Evolutionary conservation across 192 early-diverging fungal species (phyloP), one percentile per base, ranked within the genome.

Genomic region (Umbelopsis ramanniana): DNA sequence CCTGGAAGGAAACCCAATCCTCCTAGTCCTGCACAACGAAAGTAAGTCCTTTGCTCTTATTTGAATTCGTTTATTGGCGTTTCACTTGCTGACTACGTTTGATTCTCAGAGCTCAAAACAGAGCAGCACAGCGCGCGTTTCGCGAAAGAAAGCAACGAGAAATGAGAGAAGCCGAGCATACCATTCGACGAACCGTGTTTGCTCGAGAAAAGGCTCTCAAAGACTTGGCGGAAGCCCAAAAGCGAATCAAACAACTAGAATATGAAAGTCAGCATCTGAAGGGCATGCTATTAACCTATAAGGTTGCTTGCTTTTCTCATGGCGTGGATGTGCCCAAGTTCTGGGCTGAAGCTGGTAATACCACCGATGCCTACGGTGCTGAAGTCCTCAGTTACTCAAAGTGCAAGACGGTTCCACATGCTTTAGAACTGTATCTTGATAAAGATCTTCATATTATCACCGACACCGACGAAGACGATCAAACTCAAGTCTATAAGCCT

Each of bases 121-220:
- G 94, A 23, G 93, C 93, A 6, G 94, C 94, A 0, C 94, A 96
- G 81, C 85, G 94, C 7, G 94, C 94, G 6, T 96, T 96, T 77
- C 89, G 94, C 52, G 93, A 96, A 76, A 85, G 94, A 68, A 93
- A 92, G 63, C 84, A 93, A 74, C 83, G 86, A 53, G 90, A 96
- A 68, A 83, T 95, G 47, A 77, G 86, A 60, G 84, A 90, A 23
- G 85, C 94, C 2, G 94, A 96, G 78, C 86, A 83, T 46, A 82
- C 87, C 29, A 89, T 94, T 24, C 86, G 90, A 73, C 81, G 84
- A 38, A 83, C 93, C 37, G 80, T 88, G 8, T 82, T 89, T 38
- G 78, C 75, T 10, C 84, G 86, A n/a, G 81, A 89, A 55, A 75
- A 82, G 57, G 83, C 89, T 4, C 46, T 66, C 0, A 79, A 73